Evolutionary conservation across 2,329 filamentous ascomycete genomes (phyloP).

Genomic region (Myriosclerotinia scirpicola): DNA sequence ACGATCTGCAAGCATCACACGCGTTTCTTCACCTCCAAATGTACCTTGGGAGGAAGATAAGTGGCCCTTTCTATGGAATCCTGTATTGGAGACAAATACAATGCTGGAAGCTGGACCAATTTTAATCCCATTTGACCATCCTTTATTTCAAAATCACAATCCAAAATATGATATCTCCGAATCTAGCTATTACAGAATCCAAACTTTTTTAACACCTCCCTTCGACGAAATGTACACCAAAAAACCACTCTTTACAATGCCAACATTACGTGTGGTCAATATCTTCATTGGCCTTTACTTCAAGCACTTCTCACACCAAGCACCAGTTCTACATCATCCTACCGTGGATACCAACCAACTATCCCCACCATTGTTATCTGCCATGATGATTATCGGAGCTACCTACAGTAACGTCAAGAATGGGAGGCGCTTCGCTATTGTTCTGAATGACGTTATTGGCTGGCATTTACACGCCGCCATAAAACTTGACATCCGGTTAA

Average conservation of each 20-base stretch:
- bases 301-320: constrained; percentile 34
- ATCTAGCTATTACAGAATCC: constrained; percentile 21
- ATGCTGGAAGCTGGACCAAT: constrained; percentile 30
- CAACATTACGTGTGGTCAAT: constrained; percentile 31
- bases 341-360: constrained; percentile 34
- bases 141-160: constrained; percentile 29
- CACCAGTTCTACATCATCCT: constrained; percentile 34
- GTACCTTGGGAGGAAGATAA: constrained; percentile 32
- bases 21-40: constrained; percentile 29
- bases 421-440: constrained; percentile 33
- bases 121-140: constrained; percentile 27
- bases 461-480: constrained; percentile 33
- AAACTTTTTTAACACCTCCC: constrained; percentile 12
- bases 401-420: constrained; percentile 33
- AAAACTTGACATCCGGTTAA: constrained; percentile 32
- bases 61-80: constrained; percentile 35
- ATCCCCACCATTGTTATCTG: constrained; percentile 31
- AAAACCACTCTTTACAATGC: constrained; percentile 27
- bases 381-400: constrained; percentile 34
- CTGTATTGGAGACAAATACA: constrained; percentile 22
- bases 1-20: constrained; percentile 18
- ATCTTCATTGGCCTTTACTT: constrained; percentile 36
- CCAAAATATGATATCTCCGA: constrained; percentile 34
- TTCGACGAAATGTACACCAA: constrained; percentile 3
- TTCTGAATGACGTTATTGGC: constrained; percentile 32